Percentiles rank a stretch among this genome's conserved stretches.
Evolutionary conservation across 352 stramenopile genomes (phyloP).

Genomic region (Phytophthora cactorum): DNA sequence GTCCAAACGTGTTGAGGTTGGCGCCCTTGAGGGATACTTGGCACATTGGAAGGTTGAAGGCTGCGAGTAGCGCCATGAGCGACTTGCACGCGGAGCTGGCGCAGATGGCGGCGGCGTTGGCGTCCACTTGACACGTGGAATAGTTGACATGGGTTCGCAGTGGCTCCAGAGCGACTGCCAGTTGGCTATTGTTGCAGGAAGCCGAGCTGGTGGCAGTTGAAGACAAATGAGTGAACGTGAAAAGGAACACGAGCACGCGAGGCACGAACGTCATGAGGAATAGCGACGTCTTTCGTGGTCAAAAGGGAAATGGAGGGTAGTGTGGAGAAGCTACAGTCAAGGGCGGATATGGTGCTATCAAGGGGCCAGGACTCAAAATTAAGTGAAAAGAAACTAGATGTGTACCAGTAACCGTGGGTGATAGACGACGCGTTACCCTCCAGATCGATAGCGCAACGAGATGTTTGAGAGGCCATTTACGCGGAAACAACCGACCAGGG

Average conservation of each 20-base stretch:
- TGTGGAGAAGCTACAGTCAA: not conserved
- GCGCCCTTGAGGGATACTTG: slow-evolving; percentile 21
- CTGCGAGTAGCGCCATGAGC: slow-evolving; percentile 14
- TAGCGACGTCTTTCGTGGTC: not conserved
- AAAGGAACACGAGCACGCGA: not conserved
- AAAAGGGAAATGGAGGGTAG: not conserved
- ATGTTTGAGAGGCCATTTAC: no score
- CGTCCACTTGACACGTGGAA: slow-evolving; percentile 26
- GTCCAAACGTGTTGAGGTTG: slow-evolving; percentile 10
- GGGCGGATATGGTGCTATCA: not conserved
- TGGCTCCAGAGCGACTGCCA: not conserved
- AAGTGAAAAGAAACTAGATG: not conserved
- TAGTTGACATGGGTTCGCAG: slow-evolving; percentile 17
- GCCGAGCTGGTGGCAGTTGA: not conserved
- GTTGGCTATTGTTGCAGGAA: not conserved
- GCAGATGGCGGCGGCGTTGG: slow-evolving; percentile 23
- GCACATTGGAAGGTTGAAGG: slow-evolving; percentile 16
- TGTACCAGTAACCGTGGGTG: not conserved
- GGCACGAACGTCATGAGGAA: not conserved
- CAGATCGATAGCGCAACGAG: no score
- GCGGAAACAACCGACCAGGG: no score
- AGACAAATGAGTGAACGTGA: not conserved
- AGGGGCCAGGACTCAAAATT: not conserved
- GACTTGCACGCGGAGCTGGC: slow-evolving; percentile 25
- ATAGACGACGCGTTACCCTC: not conserved